Conservation (phyloP, 148 eudicot species). For the Euryodendron excelsum region DNA sequence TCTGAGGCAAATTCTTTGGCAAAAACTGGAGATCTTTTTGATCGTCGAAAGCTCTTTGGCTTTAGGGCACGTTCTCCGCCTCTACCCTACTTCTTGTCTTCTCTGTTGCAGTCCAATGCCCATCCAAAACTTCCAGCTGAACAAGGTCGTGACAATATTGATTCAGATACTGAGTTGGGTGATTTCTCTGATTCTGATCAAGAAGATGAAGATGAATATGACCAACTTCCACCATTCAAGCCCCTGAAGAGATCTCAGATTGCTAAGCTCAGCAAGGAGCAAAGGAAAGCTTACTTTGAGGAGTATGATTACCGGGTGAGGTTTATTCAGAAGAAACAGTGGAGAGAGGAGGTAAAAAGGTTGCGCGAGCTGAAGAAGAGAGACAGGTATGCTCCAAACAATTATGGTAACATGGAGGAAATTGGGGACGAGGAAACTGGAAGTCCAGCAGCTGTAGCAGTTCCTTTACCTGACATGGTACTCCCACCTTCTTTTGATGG, state of each 20-base stretch:
- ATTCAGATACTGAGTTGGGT: slow-evolving; percentile 20
- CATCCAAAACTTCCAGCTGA: slow-evolving; percentile 28
- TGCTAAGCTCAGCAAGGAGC: slow-evolving; percentile 24
- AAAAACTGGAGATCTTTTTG: background rate
- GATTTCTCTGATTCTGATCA: slow-evolving; percentile 23
- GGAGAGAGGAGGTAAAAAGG: slow-evolving; percentile 17
- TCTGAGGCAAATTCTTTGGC: slow-evolving; percentile 24
- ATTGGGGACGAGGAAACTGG: slow-evolving; percentile 7
- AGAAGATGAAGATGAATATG: slow-evolving; percentile 26
- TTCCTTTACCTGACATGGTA: slow-evolving; percentile 21
- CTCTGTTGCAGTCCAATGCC: slow-evolving; percentile 19
- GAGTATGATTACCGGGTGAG: slow-evolving; percentile 34
- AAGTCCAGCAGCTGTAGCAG: slow-evolving; percentile 9
- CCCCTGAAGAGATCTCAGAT: slow-evolving; percentile 23
- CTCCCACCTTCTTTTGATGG: slow-evolving; percentile 22
- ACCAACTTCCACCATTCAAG: slow-evolving; percentile 22
- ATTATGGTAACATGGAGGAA: background rate
- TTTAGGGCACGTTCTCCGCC: slow-evolving; percentile 14
- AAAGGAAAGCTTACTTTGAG: slow-evolving; percentile 22
- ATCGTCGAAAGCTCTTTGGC: slow-evolving; percentile 20
- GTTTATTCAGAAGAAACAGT: slow-evolving; percentile 27
- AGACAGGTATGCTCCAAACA: slow-evolving; percentile 1
- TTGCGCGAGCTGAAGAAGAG: slow-evolving; percentile 10
- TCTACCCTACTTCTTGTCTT: slow-evolving; percentile 26
- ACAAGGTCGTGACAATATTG: slow-evolving; percentile 9